phyloP scores from a whole-genome alignment of 2,329 filamentous ascomycete species.

The Colletotrichum tropicale region DNA sequence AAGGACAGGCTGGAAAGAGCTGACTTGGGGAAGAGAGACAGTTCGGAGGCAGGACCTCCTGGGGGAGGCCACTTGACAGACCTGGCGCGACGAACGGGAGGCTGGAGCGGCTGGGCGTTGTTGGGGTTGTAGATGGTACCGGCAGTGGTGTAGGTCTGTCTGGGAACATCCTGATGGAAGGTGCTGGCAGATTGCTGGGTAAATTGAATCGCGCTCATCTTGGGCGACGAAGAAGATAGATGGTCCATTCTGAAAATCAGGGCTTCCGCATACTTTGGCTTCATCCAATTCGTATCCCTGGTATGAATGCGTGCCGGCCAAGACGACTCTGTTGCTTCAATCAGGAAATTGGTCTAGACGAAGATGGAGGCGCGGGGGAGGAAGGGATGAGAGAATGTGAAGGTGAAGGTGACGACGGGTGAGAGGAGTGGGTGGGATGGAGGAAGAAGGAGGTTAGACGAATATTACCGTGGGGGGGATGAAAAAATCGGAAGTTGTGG shows the following conservation, averaged over 20 bases:
- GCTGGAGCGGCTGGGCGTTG: slow-evolving; percentile 49
- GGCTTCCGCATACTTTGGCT: not conserved
- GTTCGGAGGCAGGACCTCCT: slow-evolving; percentile 28
- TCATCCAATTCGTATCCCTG: not conserved
- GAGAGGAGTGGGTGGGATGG: not conserved
- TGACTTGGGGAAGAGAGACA: slow-evolving; percentile 41
- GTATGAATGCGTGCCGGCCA: slow-evolving; percentile 13
- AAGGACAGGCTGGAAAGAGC: slow-evolving; percentile 39
- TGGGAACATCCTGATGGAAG: slow-evolving; percentile 22
- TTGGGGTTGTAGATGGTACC: slow-evolving; percentile 60
- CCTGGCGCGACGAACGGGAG: slow-evolving; percentile 56
- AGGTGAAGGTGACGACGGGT: not conserved
- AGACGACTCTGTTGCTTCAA: slow-evolving; percentile 7
- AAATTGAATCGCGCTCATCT: not conserved
- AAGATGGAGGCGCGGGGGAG: not conserved
- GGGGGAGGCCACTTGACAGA: slow-evolving; percentile 44
- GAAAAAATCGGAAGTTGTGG: not conserved
- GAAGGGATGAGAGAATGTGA: not conserved
- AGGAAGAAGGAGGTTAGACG: not conserved
- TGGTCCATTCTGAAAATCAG: slow-evolving; percentile 33
- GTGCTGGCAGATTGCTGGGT: slow-evolving; percentile 10
- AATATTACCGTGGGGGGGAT: not conserved
- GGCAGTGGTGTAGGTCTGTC: slow-evolving; percentile 58
- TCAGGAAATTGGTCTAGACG: not conserved
- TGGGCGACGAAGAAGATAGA: slow-evolving; percentile 26